Percentiles rank a stretch among this genome's conserved stretches.
Evolutionary conservation across 2,329 filamentous ascomycete genomes (phyloP).

Genomic region (Hymenoscyphus linearis): DNA sequence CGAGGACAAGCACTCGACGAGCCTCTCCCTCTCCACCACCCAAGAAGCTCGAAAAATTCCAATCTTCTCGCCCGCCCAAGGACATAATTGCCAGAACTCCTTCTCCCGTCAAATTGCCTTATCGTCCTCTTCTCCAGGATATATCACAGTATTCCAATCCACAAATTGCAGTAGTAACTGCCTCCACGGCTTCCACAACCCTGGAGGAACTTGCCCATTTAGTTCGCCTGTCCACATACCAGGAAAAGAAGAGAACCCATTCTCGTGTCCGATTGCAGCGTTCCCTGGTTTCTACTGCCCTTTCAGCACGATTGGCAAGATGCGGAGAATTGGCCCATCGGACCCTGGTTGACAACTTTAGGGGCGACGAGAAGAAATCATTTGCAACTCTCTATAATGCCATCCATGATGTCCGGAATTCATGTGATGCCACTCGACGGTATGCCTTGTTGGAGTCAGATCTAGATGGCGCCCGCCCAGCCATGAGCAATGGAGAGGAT

Average conservation of each 20-base stretch:
- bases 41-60: conserved; percentile 31
- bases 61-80: conserved; percentile 21
- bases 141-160: conserved; percentile 61
- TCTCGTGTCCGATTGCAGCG: conserved; percentile 69
- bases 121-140: conserved; percentile 54
- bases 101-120: conserved; percentile 26
- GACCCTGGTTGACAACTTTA: conserved; percentile 72
- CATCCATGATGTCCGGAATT: conserved; percentile 72
- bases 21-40: conserved; percentile 24
- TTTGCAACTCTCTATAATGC: conserved; percentile 73
- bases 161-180: conserved; percentile 43
- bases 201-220: conserved; percentile 74
- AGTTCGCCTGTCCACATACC: conserved; percentile 72
- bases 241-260: conserved; percentile 72
- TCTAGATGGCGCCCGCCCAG: conserved; percentile 48
- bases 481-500: conserved; percentile 34
- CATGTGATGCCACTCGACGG: conserved; percentile 66
- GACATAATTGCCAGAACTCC: conserved; percentile 13
- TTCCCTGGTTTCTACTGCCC: conserved; percentile 67
- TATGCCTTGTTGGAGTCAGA: conserved; percentile 70
- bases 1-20: conserved; percentile 12
- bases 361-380: conserved; percentile 70
- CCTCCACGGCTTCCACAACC: conserved; percentile 61
- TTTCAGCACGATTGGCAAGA: conserved; percentile 68
- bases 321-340: conserved; percentile 70